These are phyloP conservation scores for Ogataea paraovalis DNA, from an alignment of 805 yeast species.

Conservation along the genomic window DNA sequence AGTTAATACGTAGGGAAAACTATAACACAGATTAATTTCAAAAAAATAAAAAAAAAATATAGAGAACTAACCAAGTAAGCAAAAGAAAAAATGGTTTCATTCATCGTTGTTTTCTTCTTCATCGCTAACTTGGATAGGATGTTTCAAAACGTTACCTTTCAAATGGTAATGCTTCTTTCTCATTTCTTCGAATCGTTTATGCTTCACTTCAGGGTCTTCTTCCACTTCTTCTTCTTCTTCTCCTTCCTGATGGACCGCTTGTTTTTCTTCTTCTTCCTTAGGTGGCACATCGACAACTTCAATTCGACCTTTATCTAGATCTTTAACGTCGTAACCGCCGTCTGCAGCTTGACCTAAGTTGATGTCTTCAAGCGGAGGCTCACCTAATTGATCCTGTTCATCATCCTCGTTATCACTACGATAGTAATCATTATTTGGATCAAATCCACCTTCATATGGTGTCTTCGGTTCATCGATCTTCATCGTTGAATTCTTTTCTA, in stretches of 20 bases:
- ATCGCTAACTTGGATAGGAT: conserved; percentile 34
- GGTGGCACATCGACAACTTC: conserved; percentile 16
- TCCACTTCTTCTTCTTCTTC: conserved; percentile 39
- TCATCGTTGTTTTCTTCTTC: conserved; percentile 27
- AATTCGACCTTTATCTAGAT: conserved; percentile 14
- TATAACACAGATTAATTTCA: too few species aligned
- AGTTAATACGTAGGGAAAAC: too few species aligned
- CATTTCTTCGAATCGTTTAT: conserved; percentile 66
- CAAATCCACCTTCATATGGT: conserved; percentile 87
- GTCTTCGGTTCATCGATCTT: conserved; percentile 94
- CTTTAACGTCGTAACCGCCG: conserved; percentile 26
- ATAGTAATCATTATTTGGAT: conserved; percentile 78
- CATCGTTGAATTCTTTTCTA: conserved; percentile 69
- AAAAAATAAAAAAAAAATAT: neutral
- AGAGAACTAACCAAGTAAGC: neutral
- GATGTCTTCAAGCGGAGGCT: conserved; percentile 34
- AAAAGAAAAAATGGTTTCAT: neutral
- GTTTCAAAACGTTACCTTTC: conserved; percentile 46
- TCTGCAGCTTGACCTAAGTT: conserved; percentile 23
- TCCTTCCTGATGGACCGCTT: too few species aligned
- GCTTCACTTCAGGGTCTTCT: conserved; percentile 41
- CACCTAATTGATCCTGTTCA: conserved; percentile 19
- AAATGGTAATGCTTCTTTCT: conserved; percentile 76
- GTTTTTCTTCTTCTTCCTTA: conserved; percentile 35
- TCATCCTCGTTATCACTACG: conserved; percentile 62